phyloP scores from a whole-genome alignment of 352 stramenopile species.

The Achlya hypogyna region DNA sequence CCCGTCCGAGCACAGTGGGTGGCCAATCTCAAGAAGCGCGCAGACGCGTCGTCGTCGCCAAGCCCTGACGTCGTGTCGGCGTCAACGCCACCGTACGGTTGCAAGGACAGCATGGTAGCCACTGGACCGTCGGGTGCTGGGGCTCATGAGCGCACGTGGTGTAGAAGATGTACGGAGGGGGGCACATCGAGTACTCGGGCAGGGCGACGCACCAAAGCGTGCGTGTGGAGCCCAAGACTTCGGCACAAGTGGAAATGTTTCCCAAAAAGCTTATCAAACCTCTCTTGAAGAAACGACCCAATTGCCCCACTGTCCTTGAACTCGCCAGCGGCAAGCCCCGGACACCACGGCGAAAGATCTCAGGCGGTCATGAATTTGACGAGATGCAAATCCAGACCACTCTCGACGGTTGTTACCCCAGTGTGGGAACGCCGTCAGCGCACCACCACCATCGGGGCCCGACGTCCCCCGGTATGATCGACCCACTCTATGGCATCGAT shows the following conservation, averaged over 20 bases:
- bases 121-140: too few relatives aligned
- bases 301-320: conserved; percentile 38
- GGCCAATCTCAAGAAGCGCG: conserved; percentile 63
- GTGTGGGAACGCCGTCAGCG: conserved; percentile 51
- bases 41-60: not conserved
- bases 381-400: conserved; percentile 36
- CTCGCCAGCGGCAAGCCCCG: conserved; percentile 48
- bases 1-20: conserved; percentile 75
- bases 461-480: not conserved
- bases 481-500: conserved; percentile 32
- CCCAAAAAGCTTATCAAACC: conserved; percentile 36
- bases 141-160: not conserved
- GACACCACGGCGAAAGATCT: conserved; percentile 55
- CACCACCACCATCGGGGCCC: not conserved
- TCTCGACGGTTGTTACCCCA: conserved; percentile 20
- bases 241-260: conserved; percentile 3
- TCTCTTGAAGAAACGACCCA: conserved; percentile 57
- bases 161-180: not conserved
- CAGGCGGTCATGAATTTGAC: conserved; percentile 50
- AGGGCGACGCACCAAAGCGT: not conserved
- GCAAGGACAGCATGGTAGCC: not conserved
- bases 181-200: not conserved
- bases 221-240: conserved; percentile 9
- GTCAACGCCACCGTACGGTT: not conserved
- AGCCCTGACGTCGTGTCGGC: not conserved